Evolutionary conservation across 202 grass and related monocot species (phyloP).

Genomic region (Hordeum pubiflorum): DNA sequence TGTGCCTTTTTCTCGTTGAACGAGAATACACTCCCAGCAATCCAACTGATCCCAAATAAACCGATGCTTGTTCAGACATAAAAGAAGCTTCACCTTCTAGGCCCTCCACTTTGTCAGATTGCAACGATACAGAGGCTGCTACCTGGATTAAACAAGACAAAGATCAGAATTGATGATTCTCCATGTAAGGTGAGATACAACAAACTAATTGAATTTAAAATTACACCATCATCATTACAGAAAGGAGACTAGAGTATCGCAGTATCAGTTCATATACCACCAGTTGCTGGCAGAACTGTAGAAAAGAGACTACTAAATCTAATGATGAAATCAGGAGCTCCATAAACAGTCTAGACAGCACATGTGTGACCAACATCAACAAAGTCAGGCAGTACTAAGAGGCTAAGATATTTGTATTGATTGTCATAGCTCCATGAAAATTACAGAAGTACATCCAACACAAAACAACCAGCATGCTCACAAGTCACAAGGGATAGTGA

Average conservation of each 20-base stretch:
- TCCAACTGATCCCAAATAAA: constrained; percentile 58
- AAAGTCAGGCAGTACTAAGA: neutral
- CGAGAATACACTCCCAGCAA: constrained; percentile 70
- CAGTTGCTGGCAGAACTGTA: neutral
- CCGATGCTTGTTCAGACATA: constrained; percentile 75
- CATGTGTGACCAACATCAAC: neutral
- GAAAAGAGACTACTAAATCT: neutral
- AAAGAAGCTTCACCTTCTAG: constrained; percentile 46
- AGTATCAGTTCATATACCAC: neutral
- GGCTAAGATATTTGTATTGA: neutral
- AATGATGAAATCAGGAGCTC: neutral
- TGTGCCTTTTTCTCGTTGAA: constrained; percentile 57
- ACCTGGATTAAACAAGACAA: neutral
- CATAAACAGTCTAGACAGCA: neutral
- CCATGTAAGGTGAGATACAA: neutral
- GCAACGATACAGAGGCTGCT: constrained; percentile 32
- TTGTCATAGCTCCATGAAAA: neutral
- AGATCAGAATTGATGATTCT: neutral
- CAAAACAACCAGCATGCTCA: neutral
- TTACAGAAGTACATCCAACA: neutral
- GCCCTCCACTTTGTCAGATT: constrained; percentile 54
- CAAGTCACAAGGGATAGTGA: neutral
- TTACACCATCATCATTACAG: neutral
- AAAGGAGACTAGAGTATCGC: neutral
- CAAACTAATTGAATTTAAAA: neutral